Percentiles rank a stretch among this genome's conserved stretches.
Evolutionary conservation across 31 red algal genomes (phyloP).

Genomic region (Bonnemaisonia californica): DNA sequence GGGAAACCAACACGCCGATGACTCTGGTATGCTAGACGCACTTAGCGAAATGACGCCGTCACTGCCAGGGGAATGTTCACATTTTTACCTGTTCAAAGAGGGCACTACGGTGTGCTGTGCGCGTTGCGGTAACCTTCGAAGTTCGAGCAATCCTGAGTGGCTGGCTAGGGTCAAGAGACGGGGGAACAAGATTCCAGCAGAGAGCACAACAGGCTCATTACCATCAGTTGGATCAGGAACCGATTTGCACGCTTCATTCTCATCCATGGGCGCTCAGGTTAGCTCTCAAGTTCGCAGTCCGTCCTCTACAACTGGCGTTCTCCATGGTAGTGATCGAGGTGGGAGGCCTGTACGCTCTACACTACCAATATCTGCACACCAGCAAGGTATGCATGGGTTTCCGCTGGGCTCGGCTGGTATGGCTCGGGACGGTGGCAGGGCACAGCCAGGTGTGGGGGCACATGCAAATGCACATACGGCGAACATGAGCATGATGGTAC

Average conservation of each 20-base stretch:
- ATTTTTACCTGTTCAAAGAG: slow-evolving; percentile 81
- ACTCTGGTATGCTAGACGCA: background rate
- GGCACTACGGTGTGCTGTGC: slow-evolving; percentile 69
- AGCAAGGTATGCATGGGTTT: background rate
- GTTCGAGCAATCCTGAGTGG: slow-evolving; percentile 80
- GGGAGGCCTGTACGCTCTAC: background rate
- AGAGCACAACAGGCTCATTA: slow-evolving; percentile 1
- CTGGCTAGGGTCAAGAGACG: slow-evolving; percentile 81
- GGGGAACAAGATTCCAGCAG: slow-evolving; percentile 37
- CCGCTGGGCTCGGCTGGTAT: background rate
- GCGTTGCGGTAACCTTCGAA: slow-evolving; percentile 66
- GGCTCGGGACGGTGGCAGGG: background rate
- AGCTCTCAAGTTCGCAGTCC: slow-evolving; percentile 2
- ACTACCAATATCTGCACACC: background rate
- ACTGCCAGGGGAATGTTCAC: slow-evolving; percentile 47
- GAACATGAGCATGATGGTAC: slow-evolving; percentile 24
- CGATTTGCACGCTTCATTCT: slow-evolving; percentile 5
- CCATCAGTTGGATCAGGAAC: slow-evolving; percentile 4
- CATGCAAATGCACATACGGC: slow-evolving; percentile 3
- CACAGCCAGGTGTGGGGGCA: background rate
- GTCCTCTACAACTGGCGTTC: background rate
- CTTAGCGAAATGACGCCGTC: background rate
- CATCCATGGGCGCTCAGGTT: slow-evolving; percentile 2
- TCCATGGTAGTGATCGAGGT: background rate
- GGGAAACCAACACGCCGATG: background rate